Percentiles rank a stretch among this genome's conserved stretches.
phyloP scores from a whole-genome alignment of 2,329 filamentous ascomycete species.

The Biscogniauxia mediterranea region DNA sequence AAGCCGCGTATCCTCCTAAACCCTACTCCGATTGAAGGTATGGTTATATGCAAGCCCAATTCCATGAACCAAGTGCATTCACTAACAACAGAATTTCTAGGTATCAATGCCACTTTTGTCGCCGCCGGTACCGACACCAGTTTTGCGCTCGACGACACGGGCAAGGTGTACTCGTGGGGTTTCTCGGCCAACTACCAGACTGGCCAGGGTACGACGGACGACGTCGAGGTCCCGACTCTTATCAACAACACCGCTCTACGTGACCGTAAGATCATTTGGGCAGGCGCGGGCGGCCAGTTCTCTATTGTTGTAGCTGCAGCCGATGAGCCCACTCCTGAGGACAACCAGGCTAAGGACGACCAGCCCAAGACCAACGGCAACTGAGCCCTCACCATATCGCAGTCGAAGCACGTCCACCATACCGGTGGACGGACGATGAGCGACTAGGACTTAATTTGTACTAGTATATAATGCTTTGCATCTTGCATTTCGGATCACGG shows the following conservation, averaged over 20 bases:
- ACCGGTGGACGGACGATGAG: background rate
- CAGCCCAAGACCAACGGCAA: slow-evolving; percentile 10
- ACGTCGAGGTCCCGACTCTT: slow-evolving; percentile 71
- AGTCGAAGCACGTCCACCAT: background rate
- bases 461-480: slow-evolving; percentile 11
- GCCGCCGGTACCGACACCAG: slow-evolving; percentile 70
- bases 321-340: slow-evolving; percentile 6
- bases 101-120: slow-evolving; percentile 53
- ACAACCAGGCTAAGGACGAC: background rate
- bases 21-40: slow-evolving; percentile 61
- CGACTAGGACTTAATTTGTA: slow-evolving; percentile 5
- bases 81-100: slow-evolving; percentile 31
- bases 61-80: background rate
- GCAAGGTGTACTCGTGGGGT: slow-evolving; percentile 75
- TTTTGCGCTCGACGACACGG: slow-evolving; percentile 66
- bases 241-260: slow-evolving; percentile 84
- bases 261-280: slow-evolving; percentile 70
- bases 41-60: slow-evolving; percentile 20
- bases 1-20: slow-evolving; percentile 69
- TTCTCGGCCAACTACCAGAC: slow-evolving; percentile 81
- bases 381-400: background rate
- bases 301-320: slow-evolving; percentile 56
- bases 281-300: slow-evolving; percentile 87
- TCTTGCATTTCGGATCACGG: slow-evolving; percentile 1
- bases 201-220: slow-evolving; percentile 73